phyloP scores from a whole-genome alignment of 768 basidiomycete species.

The Crepidotus variabilis region DNA sequence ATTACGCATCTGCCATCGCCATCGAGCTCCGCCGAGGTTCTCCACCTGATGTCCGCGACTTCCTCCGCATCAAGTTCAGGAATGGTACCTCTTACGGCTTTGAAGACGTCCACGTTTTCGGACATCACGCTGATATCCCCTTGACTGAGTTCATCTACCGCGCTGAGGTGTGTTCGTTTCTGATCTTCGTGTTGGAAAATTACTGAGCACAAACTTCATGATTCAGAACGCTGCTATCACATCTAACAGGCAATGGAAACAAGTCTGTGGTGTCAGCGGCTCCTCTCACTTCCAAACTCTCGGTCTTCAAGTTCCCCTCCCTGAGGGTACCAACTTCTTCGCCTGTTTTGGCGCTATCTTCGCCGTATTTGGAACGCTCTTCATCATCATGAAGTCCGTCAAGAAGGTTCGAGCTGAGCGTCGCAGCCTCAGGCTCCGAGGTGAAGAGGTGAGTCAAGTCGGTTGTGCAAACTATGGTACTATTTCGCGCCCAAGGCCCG shows the following conservation, averaged over 20 bases:
- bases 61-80: constrained; percentile 82
- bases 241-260: constrained; percentile 52
- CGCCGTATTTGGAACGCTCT: constrained; percentile 32
- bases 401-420: constrained; percentile 36
- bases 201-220: neutral
- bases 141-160: constrained; percentile 85
- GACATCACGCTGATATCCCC: constrained; percentile 71
- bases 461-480: constrained; percentile 33
- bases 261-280: constrained; percentile 36
- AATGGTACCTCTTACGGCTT: constrained; percentile 70
- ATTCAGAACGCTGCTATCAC: constrained; percentile 47
- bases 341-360: constrained; percentile 34
- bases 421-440: constrained; percentile 37
- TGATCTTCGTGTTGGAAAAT: neutral
- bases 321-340: constrained; percentile 28
- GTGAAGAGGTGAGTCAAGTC: constrained; percentile 47
- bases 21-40: constrained; percentile 78
- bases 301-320: constrained; percentile 14
- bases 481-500: constrained; percentile 20
- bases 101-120: constrained; percentile 69
- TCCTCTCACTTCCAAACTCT: constrained; percentile 21
- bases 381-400: constrained; percentile 32
- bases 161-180: constrained; percentile 52
- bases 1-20: constrained; percentile 69
- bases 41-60: constrained; percentile 74